These are phyloP conservation scores for Eudorina sp. DNA, from an alignment of 139 green algal genomes.

Conservation along the genomic window DNA sequence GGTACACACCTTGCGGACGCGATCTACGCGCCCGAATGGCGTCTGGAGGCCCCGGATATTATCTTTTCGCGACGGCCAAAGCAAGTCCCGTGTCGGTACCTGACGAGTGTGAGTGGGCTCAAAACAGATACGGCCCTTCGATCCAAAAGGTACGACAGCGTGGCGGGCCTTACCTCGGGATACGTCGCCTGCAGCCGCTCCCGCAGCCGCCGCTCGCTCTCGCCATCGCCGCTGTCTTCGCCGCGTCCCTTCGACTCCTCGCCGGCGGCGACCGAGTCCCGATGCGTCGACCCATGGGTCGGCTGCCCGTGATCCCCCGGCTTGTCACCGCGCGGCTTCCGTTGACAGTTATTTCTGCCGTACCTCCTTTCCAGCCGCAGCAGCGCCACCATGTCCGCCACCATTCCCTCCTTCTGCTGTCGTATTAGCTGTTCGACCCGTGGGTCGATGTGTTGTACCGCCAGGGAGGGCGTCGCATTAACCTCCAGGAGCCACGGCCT, in stretches of 20 bases:
- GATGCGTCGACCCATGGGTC: neutral
- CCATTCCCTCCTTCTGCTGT: slow-evolving; percentile 47
- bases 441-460: slow-evolving; percentile 59
- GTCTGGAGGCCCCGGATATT: too few species aligned
- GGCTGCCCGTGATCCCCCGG: neutral
- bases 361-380: slow-evolving; percentile 39
- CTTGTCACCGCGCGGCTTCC: too few species aligned
- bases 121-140: too few species aligned
- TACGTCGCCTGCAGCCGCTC: slow-evolving; percentile 24
- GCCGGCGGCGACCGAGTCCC: neutral
- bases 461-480: slow-evolving; percentile 72
- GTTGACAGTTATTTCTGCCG: neutral
- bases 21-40: too few species aligned
- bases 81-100: too few species aligned
- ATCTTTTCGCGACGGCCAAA: too few species aligned
- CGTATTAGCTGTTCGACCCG: slow-evolving; percentile 21
- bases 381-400: slow-evolving; percentile 55
- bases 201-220: neutral
- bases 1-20: too few species aligned
- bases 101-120: too few species aligned
- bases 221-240: neutral
- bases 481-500: slow-evolving; percentile 58
- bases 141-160: neutral
- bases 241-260: neutral
- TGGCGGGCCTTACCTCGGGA: slow-evolving; percentile 7